Evolutionary conservation across 176 grass and related monocot genomes (phyloP).

Genomic region (Raddia guianensis): DNA sequence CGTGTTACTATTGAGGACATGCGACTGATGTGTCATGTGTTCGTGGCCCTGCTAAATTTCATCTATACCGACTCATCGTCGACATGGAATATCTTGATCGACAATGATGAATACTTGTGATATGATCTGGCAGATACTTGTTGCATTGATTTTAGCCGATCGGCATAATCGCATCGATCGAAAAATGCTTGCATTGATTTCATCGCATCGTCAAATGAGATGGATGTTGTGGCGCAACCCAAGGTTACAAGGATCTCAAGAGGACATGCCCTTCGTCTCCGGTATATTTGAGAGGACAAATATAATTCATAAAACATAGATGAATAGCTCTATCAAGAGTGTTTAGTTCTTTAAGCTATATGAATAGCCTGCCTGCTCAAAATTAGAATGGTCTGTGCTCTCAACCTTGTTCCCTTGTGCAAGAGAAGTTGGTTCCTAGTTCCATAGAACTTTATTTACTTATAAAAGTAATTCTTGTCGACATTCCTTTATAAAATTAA

Average conservation of each 20-base stretch:
- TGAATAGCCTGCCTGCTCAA: neutral
- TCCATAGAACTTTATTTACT: too few species aligned
- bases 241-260: constrained; percentile 28
- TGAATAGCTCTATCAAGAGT: neutral
- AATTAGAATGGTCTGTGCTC: too few species aligned
- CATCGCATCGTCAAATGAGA: neutral
- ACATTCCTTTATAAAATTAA: too few species aligned
- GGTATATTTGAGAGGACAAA: constrained; percentile 18
- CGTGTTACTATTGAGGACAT: constrained; percentile 39
- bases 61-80: constrained; percentile 40
- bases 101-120: neutral
- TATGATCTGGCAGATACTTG: constrained; percentile 34
- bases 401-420: too few species aligned
- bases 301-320: neutral
- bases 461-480: too few species aligned
- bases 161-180: constrained; percentile 9
- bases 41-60: constrained; percentile 41
- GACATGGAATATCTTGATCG: neutral
- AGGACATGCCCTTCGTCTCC: constrained; percentile 46
- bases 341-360: neutral
- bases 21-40: constrained; percentile 45
- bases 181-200: constrained; percentile 45
- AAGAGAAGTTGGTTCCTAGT: too few species aligned
- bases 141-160: constrained; percentile 47
- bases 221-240: neutral